Percentiles rank a stretch among this genome's conserved stretches.
Conservation (phyloP, 331 rosid species). For the Malus hybrid region DNA sequence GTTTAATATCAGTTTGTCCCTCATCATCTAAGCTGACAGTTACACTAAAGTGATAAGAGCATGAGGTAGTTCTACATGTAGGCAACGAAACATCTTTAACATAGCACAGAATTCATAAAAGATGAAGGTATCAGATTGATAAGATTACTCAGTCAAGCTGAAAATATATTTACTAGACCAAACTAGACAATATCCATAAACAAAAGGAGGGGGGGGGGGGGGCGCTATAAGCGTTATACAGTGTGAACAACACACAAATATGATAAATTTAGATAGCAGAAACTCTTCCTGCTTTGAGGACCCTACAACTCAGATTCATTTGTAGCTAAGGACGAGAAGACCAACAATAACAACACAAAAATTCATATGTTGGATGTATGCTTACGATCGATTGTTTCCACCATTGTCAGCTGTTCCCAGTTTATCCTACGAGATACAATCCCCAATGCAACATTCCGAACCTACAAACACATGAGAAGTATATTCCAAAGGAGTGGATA, state of each 20-base stretch:
- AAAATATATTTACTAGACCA: background rate
- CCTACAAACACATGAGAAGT: conserved; percentile 42
- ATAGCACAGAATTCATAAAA: background rate
- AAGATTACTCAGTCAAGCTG: background rate
- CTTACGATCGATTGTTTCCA: conserved; percentile 89
- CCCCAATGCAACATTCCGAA: conserved; percentile 86
- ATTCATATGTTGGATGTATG: background rate
- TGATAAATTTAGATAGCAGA: too few species aligned
- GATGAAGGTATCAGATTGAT: background rate
- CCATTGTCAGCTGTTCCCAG: conserved; percentile 70
- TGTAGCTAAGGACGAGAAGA: background rate
- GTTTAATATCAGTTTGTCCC: background rate
- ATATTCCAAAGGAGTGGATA: background rate
- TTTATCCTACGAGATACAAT: conserved; percentile 84
- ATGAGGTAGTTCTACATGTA: background rate
- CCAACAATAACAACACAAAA: background rate
- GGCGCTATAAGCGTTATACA: too few species aligned
- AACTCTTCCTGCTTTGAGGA: too few species aligned
- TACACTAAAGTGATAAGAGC: background rate
- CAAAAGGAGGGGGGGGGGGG: too few species aligned
- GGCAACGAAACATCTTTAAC: background rate
- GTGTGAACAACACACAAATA: too few species aligned
- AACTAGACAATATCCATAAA: too few species aligned
- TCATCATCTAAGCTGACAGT: background rate
- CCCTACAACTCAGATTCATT: background rate